These are phyloP conservation scores for Psilocybe cyanescens DNA, from an alignment of 768 basidiomycete genomes.

Conservation along the genomic window DNA sequence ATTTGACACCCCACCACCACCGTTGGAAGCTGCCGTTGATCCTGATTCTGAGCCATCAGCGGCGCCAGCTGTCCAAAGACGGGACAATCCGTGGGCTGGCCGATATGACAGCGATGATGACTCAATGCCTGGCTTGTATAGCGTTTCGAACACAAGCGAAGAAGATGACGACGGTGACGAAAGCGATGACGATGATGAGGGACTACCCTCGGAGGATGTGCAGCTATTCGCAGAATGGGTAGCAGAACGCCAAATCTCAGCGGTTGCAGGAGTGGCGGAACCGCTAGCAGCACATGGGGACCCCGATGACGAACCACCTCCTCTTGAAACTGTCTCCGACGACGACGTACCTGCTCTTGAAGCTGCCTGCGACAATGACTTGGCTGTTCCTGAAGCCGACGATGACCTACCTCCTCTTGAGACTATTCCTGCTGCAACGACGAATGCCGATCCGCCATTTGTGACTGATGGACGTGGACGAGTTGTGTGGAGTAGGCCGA, in stretches of 20 bases:
- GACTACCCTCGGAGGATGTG: not conserved
- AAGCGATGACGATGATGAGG: not conserved
- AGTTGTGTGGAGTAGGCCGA: not conserved
- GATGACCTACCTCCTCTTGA: too few species aligned
- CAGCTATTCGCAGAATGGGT: too few species aligned
- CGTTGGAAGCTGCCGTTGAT: conserved; percentile 12
- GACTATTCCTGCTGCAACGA: too few species aligned
- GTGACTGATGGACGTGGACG: conserved; percentile 66
- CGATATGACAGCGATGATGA: conserved; percentile 7
- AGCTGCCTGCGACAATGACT: too few species aligned
- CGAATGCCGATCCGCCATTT: conserved; percentile 38
- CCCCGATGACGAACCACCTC: too few species aligned
- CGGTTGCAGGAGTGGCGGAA: too few species aligned
- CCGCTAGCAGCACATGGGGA: too few species aligned
- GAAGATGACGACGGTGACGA: conserved; percentile 19
- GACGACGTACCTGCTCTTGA: too few species aligned
- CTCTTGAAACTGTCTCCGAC: too few species aligned
- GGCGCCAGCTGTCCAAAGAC: not conserved
- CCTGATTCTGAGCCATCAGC: not conserved
- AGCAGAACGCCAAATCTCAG: too few species aligned
- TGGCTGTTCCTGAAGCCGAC: too few species aligned
- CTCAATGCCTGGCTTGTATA: conserved; percentile 40
- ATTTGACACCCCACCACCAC: conserved; percentile 17
- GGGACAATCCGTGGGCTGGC: not conserved
- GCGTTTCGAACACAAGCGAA: conserved; percentile 33